Evolutionary conservation across 495 filamentous ascomycete genomes (phyloP), one percentile per base, ranked within the genome.

Genomic region (Trichoderma parareesei): DNA sequence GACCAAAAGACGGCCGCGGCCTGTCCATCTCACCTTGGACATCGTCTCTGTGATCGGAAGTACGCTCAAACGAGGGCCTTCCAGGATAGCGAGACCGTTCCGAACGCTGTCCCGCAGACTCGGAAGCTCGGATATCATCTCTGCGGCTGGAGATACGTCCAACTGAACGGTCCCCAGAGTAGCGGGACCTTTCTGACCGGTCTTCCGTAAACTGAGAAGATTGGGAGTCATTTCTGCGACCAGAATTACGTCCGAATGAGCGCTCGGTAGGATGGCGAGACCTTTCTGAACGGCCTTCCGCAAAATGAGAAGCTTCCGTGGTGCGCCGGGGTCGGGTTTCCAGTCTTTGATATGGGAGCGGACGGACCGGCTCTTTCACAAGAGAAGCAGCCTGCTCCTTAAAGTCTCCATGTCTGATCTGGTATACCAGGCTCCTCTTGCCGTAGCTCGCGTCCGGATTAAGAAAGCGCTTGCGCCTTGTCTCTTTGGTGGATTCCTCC

Each of bases 341-440:
- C 27, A 57, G 53, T 11, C 27, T 35, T 33, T 57, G 53, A 37
- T 18, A 57, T 11, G 53, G 53, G 13, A 57, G 33, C 5, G 53
- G 53, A 37, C 53, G 53, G 1, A 57, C 53, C 11, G 53, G 53
- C 27, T 57, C 53, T 37, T 57, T 20, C 3, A 57, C 53, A 37
- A 57, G 60, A 10, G 60, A 37, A 40, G 60, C 46, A 9, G 44
- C 49, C 33, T 62, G 38, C 4, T 60, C 59, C 27, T 64, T 70
- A 9, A 76, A 61, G 33, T 64, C 20, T 8, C 73, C 72, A 16
- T 67, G 70, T 62, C 75, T 76, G 41, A 76, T 62, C 68, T 79
- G 67, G 53, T 78, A 77, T 1, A 81, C 80, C 16, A 80, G 27
- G 60, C 79, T 81, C 53, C 72, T 74, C 71, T 81, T 81, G 35